A percentile compares a stretch with the other conserved stretches of the same genome.
Evolutionary conservation across 2,329 filamentous ascomycete genomes (phyloP).

Genomic region (Diaporthe vaccinii): DNA sequence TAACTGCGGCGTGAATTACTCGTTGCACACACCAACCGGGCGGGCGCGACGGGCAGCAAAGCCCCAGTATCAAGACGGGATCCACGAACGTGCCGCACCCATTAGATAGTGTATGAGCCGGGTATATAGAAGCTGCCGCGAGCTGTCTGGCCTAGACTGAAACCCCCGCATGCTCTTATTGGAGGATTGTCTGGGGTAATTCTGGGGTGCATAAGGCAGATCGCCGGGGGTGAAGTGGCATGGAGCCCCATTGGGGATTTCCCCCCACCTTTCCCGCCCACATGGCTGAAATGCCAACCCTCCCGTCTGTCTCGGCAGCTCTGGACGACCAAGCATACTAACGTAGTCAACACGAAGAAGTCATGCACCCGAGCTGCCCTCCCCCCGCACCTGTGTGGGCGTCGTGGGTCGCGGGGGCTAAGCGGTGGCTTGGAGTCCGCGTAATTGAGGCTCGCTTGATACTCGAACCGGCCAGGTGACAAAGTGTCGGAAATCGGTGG

Average conservation of each 20-base stretch:
- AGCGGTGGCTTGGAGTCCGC: constrained; percentile 27
- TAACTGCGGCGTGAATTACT: not conserved
- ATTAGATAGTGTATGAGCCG: not conserved
- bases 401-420: constrained; percentile 24
- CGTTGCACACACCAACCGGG: not conserved
- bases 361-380: constrained; percentile 11
- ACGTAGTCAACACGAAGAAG: constrained; percentile 13
- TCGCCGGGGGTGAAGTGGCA: constrained; percentile 17
- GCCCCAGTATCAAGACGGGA: not conserved
- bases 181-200: constrained; percentile 39
- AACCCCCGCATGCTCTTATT: constrained; percentile 29
- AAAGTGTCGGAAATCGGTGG: constrained; percentile 22
- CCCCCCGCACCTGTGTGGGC: constrained; percentile 17
- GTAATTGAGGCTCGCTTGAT: constrained; percentile 29
- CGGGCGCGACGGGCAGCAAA: not conserved
- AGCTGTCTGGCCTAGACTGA: constrained; percentile 21
- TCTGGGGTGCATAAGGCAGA: constrained; percentile 32
- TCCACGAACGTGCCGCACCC: not conserved
- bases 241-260: not conserved
- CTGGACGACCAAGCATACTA: constrained; percentile 14
- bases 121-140: constrained; percentile 20
- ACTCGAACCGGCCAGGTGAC: constrained; percentile 16
- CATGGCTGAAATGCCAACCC: constrained; percentile 13
- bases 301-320: constrained; percentile 10
- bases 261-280: constrained; percentile 7